phyloP scores from a whole-genome alignment of 2,329 filamentous ascomycete genomes.

The Trichophyton verrucosum region DNA sequence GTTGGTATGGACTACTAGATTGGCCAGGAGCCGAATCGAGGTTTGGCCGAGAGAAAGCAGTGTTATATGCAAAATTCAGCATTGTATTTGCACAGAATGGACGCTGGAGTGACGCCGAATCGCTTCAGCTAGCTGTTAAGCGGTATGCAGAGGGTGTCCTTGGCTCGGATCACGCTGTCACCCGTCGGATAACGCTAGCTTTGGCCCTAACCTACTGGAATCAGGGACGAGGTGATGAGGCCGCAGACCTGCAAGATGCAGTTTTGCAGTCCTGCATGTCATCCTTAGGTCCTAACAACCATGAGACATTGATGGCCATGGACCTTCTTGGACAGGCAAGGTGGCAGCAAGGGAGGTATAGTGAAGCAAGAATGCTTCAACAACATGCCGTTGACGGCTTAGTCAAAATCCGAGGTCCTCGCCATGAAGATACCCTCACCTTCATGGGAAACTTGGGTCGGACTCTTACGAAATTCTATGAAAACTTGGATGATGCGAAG shows the following conservation, averaged over 20 bases:
- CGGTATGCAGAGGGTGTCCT: slow-evolving; percentile 1
- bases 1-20: slow-evolving; percentile 4
- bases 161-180: slow-evolving; percentile 8
- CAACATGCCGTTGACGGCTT: slow-evolving; percentile 14
- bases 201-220: slow-evolving; percentile 11
- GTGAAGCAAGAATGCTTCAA: slow-evolving; percentile 12
- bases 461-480: neutral
- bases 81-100: slow-evolving; percentile 6
- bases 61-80: slow-evolving; percentile 7
- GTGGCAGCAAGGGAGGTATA: slow-evolving; percentile 10
- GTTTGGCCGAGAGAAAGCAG: slow-evolving; percentile 1
- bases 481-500: slow-evolving; percentile 12
- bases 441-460: slow-evolving; percentile 23
- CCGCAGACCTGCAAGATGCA: slow-evolving; percentile 11
- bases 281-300: slow-evolving; percentile 16
- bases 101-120: slow-evolving; percentile 7
- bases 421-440: slow-evolving; percentile 26
- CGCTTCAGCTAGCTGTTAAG: slow-evolving; percentile 9
- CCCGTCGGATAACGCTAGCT: slow-evolving; percentile 10
- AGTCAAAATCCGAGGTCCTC: slow-evolving; percentile 19
- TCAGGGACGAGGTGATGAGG: slow-evolving; percentile 11
- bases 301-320: slow-evolving; percentile 21
- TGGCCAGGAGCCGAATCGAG: slow-evolving; percentile 1
- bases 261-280: slow-evolving; percentile 10
- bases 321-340: slow-evolving; percentile 18